Conservation (phyloP, 345 rosid species). For the Reutealis trisperma region DNA sequence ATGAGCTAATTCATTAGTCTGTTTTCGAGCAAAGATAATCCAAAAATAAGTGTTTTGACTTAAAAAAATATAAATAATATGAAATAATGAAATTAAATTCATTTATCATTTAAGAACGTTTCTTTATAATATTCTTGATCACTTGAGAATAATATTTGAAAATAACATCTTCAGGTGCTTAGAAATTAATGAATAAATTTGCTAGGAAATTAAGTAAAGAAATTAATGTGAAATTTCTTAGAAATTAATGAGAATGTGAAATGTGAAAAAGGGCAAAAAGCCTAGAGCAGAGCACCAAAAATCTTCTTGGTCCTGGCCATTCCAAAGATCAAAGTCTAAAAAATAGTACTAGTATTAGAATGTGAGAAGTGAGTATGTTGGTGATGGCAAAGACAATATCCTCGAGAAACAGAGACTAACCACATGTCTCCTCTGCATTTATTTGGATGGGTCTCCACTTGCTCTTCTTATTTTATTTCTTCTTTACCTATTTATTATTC, state of each 20-base stretch:
- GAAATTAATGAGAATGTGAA: background rate
- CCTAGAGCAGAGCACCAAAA: slow-evolving; percentile 8
- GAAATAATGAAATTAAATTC: too few species aligned
- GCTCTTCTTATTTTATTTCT: background rate
- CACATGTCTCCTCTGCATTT: slow-evolving; percentile 20
- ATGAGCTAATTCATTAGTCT: too few species aligned
- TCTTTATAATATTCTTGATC: too few species aligned
- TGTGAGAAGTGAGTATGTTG: slow-evolving; percentile 15
- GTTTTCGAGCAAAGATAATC: too few species aligned
- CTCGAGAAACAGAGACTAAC: slow-evolving; percentile 20
- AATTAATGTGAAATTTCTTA: background rate
- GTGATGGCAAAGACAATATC: slow-evolving; percentile 29
- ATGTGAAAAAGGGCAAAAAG: background rate
- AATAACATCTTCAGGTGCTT: too few species aligned
- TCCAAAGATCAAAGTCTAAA: background rate
- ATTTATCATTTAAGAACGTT: too few species aligned
- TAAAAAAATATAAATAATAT: too few species aligned
- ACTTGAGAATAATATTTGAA: too few species aligned
- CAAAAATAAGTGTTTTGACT: too few species aligned
- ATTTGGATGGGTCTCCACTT: background rate
- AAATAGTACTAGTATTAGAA: background rate
- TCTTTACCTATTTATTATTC: too few species aligned
- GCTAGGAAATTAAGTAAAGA: too few species aligned
- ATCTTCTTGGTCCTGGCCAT: background rate
- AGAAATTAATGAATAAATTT: too few species aligned